Conservation (phyloP, 1,139 yeast species). For the Sugiyamaella pinicola region DNA sequence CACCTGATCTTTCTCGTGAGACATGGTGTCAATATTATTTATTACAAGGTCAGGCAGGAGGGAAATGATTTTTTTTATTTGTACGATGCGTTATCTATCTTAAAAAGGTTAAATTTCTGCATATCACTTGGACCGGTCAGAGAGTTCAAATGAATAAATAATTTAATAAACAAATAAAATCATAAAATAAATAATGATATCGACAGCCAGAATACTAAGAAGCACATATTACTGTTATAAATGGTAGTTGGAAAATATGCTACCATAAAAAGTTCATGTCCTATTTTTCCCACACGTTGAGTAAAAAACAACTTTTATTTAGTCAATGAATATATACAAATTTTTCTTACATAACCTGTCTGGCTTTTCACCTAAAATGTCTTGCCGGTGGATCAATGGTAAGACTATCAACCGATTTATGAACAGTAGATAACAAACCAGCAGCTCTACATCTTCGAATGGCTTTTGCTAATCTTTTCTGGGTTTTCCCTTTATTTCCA, state of each 20-base stretch:
- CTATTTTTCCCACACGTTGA: too few species aligned
- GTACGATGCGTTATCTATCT: not conserved
- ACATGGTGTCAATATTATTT: not conserved
- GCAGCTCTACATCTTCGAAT: slow-evolving; percentile 67
- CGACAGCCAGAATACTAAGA: too few species aligned
- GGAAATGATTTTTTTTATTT: not conserved
- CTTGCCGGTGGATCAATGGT: slow-evolving; percentile 24
- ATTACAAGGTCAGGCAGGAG: not conserved
- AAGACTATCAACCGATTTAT: slow-evolving; percentile 48
- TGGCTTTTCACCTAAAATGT: slow-evolving; percentile 7
- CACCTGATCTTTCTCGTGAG: slow-evolving; percentile 9
- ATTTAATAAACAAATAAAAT: not conserved
- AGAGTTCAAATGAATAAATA: not conserved
- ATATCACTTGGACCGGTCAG: not conserved
- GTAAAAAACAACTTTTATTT: too few species aligned
- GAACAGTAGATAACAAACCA: slow-evolving; percentile 66
- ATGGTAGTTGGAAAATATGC: too few species aligned
- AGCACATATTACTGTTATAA: too few species aligned
- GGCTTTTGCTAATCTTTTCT: slow-evolving; percentile 63
- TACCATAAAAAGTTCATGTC: too few species aligned
- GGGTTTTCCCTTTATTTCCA: slow-evolving; percentile 60
- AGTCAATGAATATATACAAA: not conserved
- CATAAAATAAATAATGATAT: too few species aligned
- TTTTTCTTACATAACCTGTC: not conserved
- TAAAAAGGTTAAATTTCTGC: not conserved